Conservation (phyloP, 169 alveolate species). For the Plasmodium relictum region DNA sequence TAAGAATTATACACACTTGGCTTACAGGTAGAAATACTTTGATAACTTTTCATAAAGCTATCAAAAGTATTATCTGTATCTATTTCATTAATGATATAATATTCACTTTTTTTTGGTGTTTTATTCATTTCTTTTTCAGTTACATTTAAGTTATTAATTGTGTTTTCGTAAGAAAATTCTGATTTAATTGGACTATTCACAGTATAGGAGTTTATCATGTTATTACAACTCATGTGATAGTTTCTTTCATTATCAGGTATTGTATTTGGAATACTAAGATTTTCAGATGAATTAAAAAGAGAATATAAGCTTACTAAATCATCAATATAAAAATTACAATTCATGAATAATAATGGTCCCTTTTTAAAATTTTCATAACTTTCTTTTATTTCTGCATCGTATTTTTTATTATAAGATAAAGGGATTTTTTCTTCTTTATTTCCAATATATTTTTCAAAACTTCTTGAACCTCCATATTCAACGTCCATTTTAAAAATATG, state of each 20-base stretch:
- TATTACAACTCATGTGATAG: background rate
- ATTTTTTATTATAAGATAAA: conserved; percentile 48
- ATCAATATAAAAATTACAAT: conserved; percentile 73
- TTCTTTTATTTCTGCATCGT: conserved; percentile 55
- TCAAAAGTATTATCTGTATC: conserved; percentile 14
- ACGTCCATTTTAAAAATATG: conserved; percentile 34
- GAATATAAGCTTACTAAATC: conserved; percentile 63
- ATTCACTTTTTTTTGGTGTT: conserved; percentile 28
- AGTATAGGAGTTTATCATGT: background rate
- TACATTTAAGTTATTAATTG: background rate
- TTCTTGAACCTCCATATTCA: conserved; percentile 58
- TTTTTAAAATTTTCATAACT: conserved; percentile 7
- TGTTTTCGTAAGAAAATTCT: background rate
- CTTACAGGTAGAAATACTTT: conserved; percentile 1
- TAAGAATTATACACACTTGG: conserved; percentile 25
- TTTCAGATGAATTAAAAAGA: conserved; percentile 12
- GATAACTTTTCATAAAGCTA: conserved; percentile 14
- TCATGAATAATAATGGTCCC: conserved; percentile 18
- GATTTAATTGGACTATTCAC: background rate
- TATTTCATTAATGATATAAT: background rate
- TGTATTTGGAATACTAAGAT: background rate
- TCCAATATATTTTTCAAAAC: conserved; percentile 22
- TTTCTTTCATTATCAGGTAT: background rate
- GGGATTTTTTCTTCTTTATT: conserved; percentile 45
- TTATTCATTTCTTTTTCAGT: background rate